Conservation (phyloP, 2,329 filamentous ascomycete species). For the Sarocladium kiliense region DNA sequence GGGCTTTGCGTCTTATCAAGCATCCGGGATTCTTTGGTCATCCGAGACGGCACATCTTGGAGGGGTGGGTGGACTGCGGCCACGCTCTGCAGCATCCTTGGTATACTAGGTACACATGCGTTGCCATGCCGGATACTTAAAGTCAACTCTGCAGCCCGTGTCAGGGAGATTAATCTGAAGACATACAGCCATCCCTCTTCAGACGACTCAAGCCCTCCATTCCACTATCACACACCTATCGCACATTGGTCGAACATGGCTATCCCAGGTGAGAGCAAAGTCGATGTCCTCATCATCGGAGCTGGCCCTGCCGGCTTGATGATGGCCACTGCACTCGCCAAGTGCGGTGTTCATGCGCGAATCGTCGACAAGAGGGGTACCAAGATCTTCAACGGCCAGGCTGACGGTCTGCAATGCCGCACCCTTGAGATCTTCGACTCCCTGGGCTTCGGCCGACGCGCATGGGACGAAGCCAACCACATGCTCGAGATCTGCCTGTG, state of each 20-base stretch:
- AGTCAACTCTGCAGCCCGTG: too few species aligned
- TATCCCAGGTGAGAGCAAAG: background rate
- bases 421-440: slow-evolving; percentile 69
- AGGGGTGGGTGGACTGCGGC: too few species aligned
- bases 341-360: slow-evolving; percentile 13
- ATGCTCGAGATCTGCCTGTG: slow-evolving; percentile 55
- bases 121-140: too few species aligned
- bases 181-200: too few species aligned
- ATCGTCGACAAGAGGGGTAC: slow-evolving; percentile 16
- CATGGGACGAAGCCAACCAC: slow-evolving; percentile 62
- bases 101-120: too few species aligned
- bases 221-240: background rate
- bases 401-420: slow-evolving; percentile 51
- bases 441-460: slow-evolving; percentile 59
- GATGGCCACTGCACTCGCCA: slow-evolving; percentile 36
- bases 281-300: slow-evolving; percentile 33
- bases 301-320: slow-evolving; percentile 37
- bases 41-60: too few species aligned
- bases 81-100: slow-evolving; percentile 26
- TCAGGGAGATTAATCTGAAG: too few species aligned
- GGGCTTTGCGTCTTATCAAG: too few species aligned
- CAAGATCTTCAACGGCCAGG: slow-evolving; percentile 29
- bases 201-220: background rate
- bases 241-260: background rate
- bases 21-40: too few species aligned